These are phyloP conservation scores for Venturia effusa DNA, from an alignment of 2,329 filamentous ascomycete genomes.

Conservation along the genomic window DNA sequence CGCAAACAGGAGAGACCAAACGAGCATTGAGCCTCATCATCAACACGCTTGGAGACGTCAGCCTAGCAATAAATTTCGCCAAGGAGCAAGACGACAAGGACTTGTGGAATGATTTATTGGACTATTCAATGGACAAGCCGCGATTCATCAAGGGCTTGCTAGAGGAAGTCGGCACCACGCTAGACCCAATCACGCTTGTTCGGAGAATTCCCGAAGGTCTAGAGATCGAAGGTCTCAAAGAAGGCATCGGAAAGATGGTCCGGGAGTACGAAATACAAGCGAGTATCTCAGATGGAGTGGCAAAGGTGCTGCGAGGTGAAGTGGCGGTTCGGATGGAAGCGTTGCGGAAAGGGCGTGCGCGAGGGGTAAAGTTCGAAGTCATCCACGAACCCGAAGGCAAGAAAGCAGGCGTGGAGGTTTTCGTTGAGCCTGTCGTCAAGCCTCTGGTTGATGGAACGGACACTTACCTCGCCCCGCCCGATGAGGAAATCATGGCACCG, in stretches of 20 bases:
- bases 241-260: constrained; percentile 82
- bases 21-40: constrained; percentile 87
- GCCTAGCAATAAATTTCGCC: constrained; percentile 85
- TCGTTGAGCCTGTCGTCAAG: constrained; percentile 20
- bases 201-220: constrained; percentile 84
- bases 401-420: constrained; percentile 18
- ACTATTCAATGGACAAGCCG: constrained; percentile 97
- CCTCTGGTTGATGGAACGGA: not conserved
- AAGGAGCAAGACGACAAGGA: constrained; percentile 88
- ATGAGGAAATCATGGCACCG: constrained; percentile 14
- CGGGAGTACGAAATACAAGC: constrained; percentile 93
- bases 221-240: constrained; percentile 80
- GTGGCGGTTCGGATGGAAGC: constrained; percentile 75
- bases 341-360: constrained; percentile 67
- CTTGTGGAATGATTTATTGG: constrained; percentile 86
- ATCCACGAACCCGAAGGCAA: constrained; percentile 31
- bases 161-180: constrained; percentile 86
- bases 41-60: constrained; percentile 81
- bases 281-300: constrained; percentile 83
- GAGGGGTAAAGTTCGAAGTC: constrained; percentile 83
- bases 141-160: constrained; percentile 85
- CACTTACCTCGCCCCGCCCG: not conserved
- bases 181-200: constrained; percentile 85
- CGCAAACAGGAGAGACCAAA: constrained; percentile 90
- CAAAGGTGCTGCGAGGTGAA: constrained; percentile 75